phyloP scores from a whole-genome alignment of 352 stramenopile species.

The Phytophthora niederhauseri region DNA sequence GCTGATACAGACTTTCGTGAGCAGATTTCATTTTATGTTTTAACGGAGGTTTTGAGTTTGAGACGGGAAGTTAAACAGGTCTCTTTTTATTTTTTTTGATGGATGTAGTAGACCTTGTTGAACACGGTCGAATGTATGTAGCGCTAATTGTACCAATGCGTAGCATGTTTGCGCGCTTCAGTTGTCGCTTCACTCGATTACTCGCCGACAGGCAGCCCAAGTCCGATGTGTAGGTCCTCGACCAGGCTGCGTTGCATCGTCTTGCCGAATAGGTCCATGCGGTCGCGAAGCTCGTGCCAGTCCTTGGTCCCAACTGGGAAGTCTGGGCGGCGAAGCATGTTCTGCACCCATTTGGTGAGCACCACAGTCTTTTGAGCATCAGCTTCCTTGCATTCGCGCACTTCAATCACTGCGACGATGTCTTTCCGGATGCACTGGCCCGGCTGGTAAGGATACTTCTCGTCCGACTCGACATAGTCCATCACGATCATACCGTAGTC shows the following conservation, averaged over 20 bases:
- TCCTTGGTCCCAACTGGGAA: slow-evolving; percentile 29
- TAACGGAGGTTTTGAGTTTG: slow-evolving; percentile 3
- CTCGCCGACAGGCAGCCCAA: not conserved
- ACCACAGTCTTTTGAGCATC: slow-evolving; percentile 26
- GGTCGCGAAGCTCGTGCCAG: slow-evolving; percentile 36
- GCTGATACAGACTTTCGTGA: not conserved
- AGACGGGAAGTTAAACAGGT: slow-evolving; percentile 8
- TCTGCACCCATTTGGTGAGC: slow-evolving; percentile 39
- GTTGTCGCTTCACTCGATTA: slow-evolving; percentile 3
- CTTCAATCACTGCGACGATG: slow-evolving; percentile 40
- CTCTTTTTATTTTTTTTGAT: not conserved
- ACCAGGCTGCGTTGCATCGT: slow-evolving; percentile 31
- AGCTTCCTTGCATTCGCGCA: slow-evolving; percentile 27
- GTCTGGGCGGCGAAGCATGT: slow-evolving; percentile 21
- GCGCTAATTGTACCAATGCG: too few species aligned
- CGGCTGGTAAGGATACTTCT: slow-evolving; percentile 47
- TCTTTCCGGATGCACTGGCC: slow-evolving; percentile 46
- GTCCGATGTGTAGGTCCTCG: slow-evolving; percentile 29
- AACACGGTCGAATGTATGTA: too few species aligned
- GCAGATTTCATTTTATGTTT: not conserved
- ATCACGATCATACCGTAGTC: slow-evolving; percentile 45
- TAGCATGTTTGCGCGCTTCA: not conserved
- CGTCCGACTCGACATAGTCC: slow-evolving; percentile 50
- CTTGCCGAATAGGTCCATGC: slow-evolving; percentile 36
- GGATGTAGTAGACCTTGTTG: not conserved